Percentiles rank a stretch among this genome's conserved stretches.
Conservation (phyloP, 805 yeast genomes). For the Candida yuanshanica region DNA sequence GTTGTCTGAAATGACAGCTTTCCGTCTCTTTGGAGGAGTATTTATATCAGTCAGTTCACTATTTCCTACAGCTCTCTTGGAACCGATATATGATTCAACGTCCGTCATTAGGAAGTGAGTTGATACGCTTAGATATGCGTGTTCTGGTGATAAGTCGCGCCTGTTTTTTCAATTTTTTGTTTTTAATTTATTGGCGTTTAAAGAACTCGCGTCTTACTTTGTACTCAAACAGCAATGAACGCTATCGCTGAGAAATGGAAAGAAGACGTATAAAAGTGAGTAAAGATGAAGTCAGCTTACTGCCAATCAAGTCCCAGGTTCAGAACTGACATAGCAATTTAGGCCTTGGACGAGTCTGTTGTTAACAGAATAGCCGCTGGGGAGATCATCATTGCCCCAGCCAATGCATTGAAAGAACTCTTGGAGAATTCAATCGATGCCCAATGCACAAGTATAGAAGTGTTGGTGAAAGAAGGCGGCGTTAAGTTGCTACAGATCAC, state of each 20-base stretch:
- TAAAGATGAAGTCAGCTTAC: conserved; percentile 1
- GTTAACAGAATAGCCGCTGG: conserved; percentile 96
- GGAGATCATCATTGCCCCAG: conserved; percentile 89
- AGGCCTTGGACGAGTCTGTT: conserved; percentile 60
- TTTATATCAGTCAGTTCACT: not conserved
- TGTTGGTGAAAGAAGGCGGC: conserved; percentile 89
- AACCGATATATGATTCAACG: not conserved
- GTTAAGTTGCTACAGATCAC: conserved; percentile 77
- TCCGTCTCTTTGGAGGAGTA: not conserved
- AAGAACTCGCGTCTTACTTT: no score
- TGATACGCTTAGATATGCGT: no score
- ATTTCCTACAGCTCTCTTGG: not conserved
- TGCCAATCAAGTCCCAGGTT: not conserved
- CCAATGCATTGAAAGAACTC: conserved; percentile 90
- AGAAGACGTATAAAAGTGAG: conserved; percentile 6
- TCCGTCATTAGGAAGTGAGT: no score
- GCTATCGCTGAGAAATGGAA: conserved; percentile 1
- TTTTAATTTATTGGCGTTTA: no score
- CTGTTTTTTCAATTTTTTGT: no score
- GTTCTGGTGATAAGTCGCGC: no score
- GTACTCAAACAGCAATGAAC: no score
- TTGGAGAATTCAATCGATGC: conserved; percentile 94
- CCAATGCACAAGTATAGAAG: conserved; percentile 62
- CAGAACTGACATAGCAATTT: conserved; percentile 2
- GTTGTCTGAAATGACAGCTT: not conserved